phyloP scores from a whole-genome alignment of 352 stramenopile species.

The Paralagenidium karlingii region DNA sequence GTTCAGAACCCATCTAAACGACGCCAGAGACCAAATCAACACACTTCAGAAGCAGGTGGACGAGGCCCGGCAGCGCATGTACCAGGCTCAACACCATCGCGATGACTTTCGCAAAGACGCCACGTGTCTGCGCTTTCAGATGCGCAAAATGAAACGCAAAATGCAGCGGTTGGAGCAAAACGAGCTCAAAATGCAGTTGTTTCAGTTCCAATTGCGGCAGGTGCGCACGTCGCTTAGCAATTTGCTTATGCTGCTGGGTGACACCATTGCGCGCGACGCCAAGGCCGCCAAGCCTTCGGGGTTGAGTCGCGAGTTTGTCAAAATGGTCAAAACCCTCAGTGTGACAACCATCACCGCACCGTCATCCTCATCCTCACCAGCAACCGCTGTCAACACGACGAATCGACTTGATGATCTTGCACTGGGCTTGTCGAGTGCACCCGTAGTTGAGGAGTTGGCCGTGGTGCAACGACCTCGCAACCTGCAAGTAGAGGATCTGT shows the following conservation, averaged over 20 bases:
- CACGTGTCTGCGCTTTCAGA: slow-evolving; percentile 36
- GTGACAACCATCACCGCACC: too few species aligned
- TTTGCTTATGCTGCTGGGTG: slow-evolving; percentile 24
- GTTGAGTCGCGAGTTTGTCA: too few species aligned
- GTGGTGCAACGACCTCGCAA: too few species aligned
- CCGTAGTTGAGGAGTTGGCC: too few species aligned
- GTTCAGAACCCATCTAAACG: slow-evolving; percentile 12
- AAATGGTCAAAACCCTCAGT: too few species aligned
- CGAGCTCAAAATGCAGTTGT: slow-evolving; percentile 19
- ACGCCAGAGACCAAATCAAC: slow-evolving; percentile 12
- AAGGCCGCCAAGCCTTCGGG: slow-evolving; percentile 52
- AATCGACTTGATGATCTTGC: too few species aligned
- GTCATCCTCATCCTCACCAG: too few species aligned
- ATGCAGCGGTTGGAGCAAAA: slow-evolving; percentile 15
- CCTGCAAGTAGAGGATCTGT: slow-evolving; percentile 36
- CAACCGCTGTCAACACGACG: too few species aligned
- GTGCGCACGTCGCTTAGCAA: slow-evolving; percentile 23
- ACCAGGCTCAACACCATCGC: slow-evolving; percentile 27
- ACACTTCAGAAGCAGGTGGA: slow-evolving; percentile 19
- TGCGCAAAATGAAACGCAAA: slow-evolving; percentile 29
- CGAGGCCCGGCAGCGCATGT: slow-evolving; percentile 22
- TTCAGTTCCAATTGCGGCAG: slow-evolving; percentile 21
- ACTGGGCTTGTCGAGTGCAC: too few species aligned
- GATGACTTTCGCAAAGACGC: slow-evolving; percentile 43
- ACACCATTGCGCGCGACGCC: slow-evolving; percentile 31